A percentile compares a stretch with the other conserved stretches of the same genome.
Conservation (phyloP, 23 red algal genomes). For the Gracilariopsis chorda region DNA sequence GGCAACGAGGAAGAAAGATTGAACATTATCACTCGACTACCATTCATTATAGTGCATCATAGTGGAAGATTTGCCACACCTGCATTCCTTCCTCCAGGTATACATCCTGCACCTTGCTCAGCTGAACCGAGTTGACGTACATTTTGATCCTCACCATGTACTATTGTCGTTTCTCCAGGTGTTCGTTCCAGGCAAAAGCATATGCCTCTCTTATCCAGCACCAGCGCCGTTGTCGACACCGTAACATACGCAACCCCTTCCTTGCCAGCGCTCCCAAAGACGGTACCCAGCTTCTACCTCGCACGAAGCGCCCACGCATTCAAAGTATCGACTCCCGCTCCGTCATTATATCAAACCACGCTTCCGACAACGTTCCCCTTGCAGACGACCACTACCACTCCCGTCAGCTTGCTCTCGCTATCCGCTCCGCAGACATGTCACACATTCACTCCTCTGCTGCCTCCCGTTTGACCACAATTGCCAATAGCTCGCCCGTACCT, state of each 20-base stretch:
- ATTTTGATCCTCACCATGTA: neutral
- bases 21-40: too few species aligned
- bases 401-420: neutral
- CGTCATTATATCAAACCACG: neutral
- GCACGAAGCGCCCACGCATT: neutral
- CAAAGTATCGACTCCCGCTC: neutral
- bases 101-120: too few species aligned
- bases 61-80: too few species aligned
- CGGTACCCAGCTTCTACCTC: neutral
- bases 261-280: neutral
- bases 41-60: too few species aligned
- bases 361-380: neutral
- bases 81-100: too few species aligned
- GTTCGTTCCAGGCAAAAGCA: neutral
- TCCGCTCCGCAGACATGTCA: neutral
- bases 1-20: too few species aligned
- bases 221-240: neutral
- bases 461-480: too few species aligned
- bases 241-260: neutral
- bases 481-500: too few species aligned
- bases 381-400: neutral
- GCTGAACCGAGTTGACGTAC: too few species aligned
- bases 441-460: neutral
- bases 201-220: neutral
- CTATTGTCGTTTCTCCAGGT: neutral